Evolutionary conservation across 1,139 yeast species (phyloP).

Genomic region (Yamadazyma membranifaciens): DNA sequence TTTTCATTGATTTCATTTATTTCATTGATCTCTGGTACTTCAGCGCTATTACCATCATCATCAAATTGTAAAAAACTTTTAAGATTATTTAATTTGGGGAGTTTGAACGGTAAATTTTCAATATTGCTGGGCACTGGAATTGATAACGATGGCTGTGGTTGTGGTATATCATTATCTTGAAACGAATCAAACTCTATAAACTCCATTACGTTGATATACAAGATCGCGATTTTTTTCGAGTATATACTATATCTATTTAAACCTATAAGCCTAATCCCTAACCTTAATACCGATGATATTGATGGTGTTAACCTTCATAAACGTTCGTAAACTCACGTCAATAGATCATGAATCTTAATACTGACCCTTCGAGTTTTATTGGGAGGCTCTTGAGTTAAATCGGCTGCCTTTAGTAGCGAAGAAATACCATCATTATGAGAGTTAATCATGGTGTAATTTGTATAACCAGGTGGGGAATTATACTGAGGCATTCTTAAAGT

Average conservation of each 20-base stretch:
- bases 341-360: conserved; percentile 29
- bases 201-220: conserved; percentile 30
- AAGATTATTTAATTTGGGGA: conserved; percentile 34
- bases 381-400: conserved; percentile 17
- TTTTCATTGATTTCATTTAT: conserved; percentile 29
- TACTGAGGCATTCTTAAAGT: neutral
- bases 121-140: conserved; percentile 42
- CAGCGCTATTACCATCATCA: neutral
- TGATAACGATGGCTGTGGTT: conserved; percentile 48
- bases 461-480: neutral
- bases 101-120: conserved; percentile 33
- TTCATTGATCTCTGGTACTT: conserved; percentile 6
- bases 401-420: conserved; percentile 30
- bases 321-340: conserved; percentile 13
- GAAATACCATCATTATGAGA: conserved; percentile 19
- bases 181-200: conserved; percentile 44
- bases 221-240: conserved; percentile 1
- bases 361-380: conserved; percentile 22
- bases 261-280: too few relatives aligned
- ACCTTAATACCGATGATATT: neutral
- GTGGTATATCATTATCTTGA: conserved; percentile 32
- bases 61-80: conserved; percentile 28
- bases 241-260: too few relatives aligned
- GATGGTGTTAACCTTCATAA: neutral
- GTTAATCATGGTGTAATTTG: neutral